A percentile compares a stretch with the other conserved stretches of the same genome.
phyloP scores from a whole-genome alignment of 495 filamentous ascomycete genomes.

The Aspergillus taichungensis region DNA sequence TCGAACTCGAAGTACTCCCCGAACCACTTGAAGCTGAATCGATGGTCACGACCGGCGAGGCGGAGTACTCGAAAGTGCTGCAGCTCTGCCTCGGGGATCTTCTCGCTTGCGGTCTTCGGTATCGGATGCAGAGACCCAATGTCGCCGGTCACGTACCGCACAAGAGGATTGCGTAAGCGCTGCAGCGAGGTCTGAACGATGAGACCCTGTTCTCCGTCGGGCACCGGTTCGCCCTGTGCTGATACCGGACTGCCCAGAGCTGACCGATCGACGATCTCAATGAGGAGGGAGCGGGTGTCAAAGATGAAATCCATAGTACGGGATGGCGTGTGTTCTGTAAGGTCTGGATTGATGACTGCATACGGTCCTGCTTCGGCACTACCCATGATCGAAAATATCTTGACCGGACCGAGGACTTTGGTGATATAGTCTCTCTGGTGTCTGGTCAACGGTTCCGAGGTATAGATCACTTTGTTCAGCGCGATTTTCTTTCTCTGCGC shows the following conservation, averaged over 20 bases:
- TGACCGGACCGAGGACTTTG: constrained; percentile 5
- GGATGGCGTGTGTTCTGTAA: constrained; percentile 1
- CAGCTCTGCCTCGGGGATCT: constrained; percentile 2
- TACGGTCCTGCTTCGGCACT: constrained; percentile 24
- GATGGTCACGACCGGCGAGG: constrained; percentile 25
- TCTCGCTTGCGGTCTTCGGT: not conserved
- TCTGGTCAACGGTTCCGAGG: constrained; percentile 16
- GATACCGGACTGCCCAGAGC: not conserved
- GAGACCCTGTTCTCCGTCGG: constrained; percentile 18
- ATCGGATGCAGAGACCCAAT: constrained; percentile 24
- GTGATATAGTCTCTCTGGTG: constrained; percentile 8
- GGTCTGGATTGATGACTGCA: constrained; percentile 11
- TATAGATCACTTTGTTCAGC: constrained; percentile 19
- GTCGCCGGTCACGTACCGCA: constrained; percentile 32
- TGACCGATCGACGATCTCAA: constrained; percentile 21
- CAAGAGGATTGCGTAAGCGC: constrained; percentile 27
- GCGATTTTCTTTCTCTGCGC: constrained; percentile 1
- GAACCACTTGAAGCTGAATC: constrained; percentile 26
- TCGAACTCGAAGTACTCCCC: constrained; percentile 25
- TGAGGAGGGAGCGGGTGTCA: constrained; percentile 17
- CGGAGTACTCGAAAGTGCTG: constrained; percentile 13
- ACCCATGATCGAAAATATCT: constrained; percentile 17
- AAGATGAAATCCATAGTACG: constrained; percentile 21
- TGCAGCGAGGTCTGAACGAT: constrained; percentile 29
- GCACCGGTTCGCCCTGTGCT: constrained; percentile 1